These are phyloP conservation scores for Ogataea methylovora DNA, from an alignment of 805 yeast species.

Conservation along the genomic window DNA sequence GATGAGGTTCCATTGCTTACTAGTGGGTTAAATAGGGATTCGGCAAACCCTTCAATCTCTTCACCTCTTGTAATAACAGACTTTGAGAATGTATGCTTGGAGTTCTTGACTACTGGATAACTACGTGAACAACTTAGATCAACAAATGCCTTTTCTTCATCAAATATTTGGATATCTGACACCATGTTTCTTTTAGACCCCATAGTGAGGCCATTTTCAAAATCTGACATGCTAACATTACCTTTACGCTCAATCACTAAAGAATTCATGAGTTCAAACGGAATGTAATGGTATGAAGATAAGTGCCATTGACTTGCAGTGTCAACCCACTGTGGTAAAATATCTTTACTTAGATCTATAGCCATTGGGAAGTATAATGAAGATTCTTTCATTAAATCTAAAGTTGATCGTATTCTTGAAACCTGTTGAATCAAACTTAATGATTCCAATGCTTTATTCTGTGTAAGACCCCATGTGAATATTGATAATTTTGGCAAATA, in stretches of 20 bases:
- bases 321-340: slow-evolving; percentile 16
- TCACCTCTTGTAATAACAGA: slow-evolving; percentile 16
- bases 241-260: slow-evolving; percentile 29
- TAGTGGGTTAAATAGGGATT: background rate
- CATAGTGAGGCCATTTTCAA: slow-evolving; percentile 35
- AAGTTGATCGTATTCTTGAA: slow-evolving; percentile 38
- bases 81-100: slow-evolving; percentile 28
- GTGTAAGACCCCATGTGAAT: slow-evolving; percentile 37
- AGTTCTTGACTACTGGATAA: too few species aligned
- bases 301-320: slow-evolving; percentile 34
- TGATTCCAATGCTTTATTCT: slow-evolving; percentile 4
- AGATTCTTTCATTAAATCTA: slow-evolving; percentile 38
- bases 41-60: background rate
- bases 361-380: slow-evolving; percentile 51
- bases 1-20: slow-evolving; percentile 12
- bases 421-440: slow-evolving; percentile 12
- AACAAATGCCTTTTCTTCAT: too few species aligned
- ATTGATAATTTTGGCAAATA: slow-evolving; percentile 43
- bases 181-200: slow-evolving; percentile 35
- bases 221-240: slow-evolving; percentile 37
- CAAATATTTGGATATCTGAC: too few species aligned
- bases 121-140: too few species aligned
- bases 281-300: slow-evolving; percentile 28
- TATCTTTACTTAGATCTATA: slow-evolving; percentile 14
- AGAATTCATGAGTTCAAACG: slow-evolving; percentile 38